Base-by-base conservation (phyloP, 2,329 filamentous ascomycete genomes). In the Chalaropsis thielavioides region DNA sequence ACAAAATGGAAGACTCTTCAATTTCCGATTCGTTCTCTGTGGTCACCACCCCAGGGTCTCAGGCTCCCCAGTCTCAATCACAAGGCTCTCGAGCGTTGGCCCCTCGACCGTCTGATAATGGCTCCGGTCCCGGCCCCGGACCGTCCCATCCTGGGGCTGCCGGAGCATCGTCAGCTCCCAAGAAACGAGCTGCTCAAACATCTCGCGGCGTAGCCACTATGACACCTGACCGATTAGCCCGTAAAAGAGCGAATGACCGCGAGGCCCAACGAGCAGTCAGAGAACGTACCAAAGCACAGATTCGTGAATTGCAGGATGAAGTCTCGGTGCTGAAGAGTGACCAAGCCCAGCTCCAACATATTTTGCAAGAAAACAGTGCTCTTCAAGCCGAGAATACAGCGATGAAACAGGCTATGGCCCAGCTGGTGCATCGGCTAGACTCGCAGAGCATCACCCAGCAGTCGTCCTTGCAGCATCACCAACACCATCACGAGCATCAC, bases 241-340 rank as follows among this genome's bases (percentile, higher is more conserved):
- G 89, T 73, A 83, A 83, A 71, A 76, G 81, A 65, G 80, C 81
- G 40, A 83, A 82, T 70, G 81, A 67, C 84, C 85, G 90, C 66
- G 89, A 95, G 74, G 90, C 90, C 38, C 90, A 95, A 73, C 83
- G 90, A 61, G 89, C 89, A 46, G 94, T 95, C 67, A 82, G 90
- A 51, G 88, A 92, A 76, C 83, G 90, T 64, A 94, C 89, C 35
- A 90, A 87, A 75, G 83, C 84, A 66, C 87, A 89, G 73, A 94
- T 94, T 69, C 88, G 92, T 72, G 77, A 76, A 6, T 78, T 94
- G 67, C 66, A 67, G 58, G 66, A 67, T 51, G 65, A 67, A 60
- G 65, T 67, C 13, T 38, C 62, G 27, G 65, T 67, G 8, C 51
- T 67, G 22, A 67, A 67, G 40, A 63, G 63, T 59, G 65, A 67